Percentiles rank a stretch among this genome's conserved stretches.
Evolutionary conservation across 2,329 filamentous ascomycete species (phyloP).

Genomic region (Clonostachys rhizophaga): DNA sequence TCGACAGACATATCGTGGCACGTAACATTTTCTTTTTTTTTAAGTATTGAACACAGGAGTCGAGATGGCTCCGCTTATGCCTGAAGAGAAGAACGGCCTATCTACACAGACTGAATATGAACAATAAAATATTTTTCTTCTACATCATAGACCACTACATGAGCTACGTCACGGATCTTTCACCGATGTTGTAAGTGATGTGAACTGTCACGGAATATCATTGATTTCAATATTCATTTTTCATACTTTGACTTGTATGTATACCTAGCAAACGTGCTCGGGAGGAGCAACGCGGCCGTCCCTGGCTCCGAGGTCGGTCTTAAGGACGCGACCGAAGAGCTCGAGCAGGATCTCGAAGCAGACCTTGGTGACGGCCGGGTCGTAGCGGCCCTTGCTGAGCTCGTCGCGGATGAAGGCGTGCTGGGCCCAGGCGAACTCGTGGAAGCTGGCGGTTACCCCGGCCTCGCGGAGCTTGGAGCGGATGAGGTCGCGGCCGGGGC

Average conservation of each 20-base stretch:
- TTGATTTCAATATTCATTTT: too few species aligned
- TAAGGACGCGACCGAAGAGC: conserved; percentile 73
- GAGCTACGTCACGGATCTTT: too few species aligned
- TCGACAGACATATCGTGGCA: too few species aligned
- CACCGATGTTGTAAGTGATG: too few species aligned
- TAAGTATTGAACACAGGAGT: conserved; percentile 1
- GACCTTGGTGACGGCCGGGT: conserved; percentile 78
- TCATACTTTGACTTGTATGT: background rate
- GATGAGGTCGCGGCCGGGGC: conserved; percentile 77
- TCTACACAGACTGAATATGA: too few species aligned
- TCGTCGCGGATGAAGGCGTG: conserved; percentile 95
- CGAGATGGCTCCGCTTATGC: background rate
- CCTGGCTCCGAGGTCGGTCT: conserved; percentile 69
- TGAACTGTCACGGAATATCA: too few species aligned
- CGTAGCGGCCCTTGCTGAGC: conserved; percentile 88
- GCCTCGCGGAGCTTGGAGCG: conserved; percentile 75
- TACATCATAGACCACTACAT: too few species aligned
- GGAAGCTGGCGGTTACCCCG: conserved; percentile 72
- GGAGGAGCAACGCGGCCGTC: conserved; percentile 57
- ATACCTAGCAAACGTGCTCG: conserved; percentile 64
- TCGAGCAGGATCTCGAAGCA: conserved; percentile 91
- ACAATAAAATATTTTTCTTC: too few species aligned
- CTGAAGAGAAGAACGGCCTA: background rate
- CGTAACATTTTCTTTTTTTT: too few species aligned
- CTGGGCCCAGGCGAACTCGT: conserved; percentile 90